phyloP scores from a whole-genome alignment of 2,329 filamentous ascomycete genomes.

The Hysterium pulicare region DNA sequence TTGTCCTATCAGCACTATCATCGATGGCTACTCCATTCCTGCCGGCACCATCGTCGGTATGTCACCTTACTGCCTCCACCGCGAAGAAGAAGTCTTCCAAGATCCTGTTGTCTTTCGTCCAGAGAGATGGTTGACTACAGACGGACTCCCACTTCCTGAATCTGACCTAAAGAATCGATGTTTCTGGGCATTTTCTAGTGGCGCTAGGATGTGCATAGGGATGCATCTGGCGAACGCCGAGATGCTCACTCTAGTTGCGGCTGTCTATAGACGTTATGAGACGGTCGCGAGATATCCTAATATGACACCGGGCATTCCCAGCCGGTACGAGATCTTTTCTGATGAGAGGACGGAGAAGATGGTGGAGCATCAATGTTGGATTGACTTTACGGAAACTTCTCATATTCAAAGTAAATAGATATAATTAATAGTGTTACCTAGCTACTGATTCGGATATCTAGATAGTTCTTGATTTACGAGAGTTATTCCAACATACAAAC shows the following conservation, averaged over 20 bases:
- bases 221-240: slow-evolving; percentile 49
- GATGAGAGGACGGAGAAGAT: slow-evolving; percentile 29
- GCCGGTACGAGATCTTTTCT: slow-evolving; percentile 41
- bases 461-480: too few species aligned
- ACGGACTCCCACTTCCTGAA: slow-evolving; percentile 1
- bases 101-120: slow-evolving; percentile 29
- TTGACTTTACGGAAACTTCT: too few species aligned
- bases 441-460: too few species aligned
- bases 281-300: slow-evolving; percentile 33
- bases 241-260: slow-evolving; percentile 47
- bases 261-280: slow-evolving; percentile 44
- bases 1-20: slow-evolving; percentile 29
- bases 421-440: too few species aligned
- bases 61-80: slow-evolving; percentile 39
- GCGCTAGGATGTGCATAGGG: slow-evolving; percentile 42
- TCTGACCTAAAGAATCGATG: slow-evolving; percentile 30
- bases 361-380: too few species aligned
- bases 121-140: slow-evolving; percentile 31
- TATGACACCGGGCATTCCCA: slow-evolving; percentile 39
- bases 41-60: slow-evolving; percentile 37
- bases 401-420: too few species aligned
- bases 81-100: slow-evolving; percentile 30
- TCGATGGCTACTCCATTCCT: slow-evolving; percentile 37
- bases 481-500: too few species aligned
- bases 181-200: slow-evolving; percentile 41